Conservation (phyloP, 345 rosid genomes). For the Pseudoturritis turrita region DNA sequence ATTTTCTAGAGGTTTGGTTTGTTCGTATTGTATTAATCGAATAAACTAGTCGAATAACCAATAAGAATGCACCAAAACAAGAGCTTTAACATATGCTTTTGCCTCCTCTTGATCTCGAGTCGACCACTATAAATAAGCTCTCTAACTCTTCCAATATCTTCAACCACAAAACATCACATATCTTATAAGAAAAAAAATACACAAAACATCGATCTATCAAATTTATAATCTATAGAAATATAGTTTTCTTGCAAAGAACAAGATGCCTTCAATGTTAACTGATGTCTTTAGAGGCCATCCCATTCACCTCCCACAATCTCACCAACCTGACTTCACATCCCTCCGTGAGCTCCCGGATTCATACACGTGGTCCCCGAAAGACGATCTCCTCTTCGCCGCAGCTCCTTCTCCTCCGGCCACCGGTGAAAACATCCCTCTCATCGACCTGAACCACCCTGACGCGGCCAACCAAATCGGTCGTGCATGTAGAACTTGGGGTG, state of each 20-base stretch:
- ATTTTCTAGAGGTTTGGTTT: constrained; percentile 33
- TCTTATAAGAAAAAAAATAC: background rate
- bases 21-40: constrained; percentile 29
- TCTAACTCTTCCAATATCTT: constrained; percentile 10
- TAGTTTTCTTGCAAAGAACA: background rate
- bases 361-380: constrained; percentile 42
- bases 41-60: constrained; percentile 28
- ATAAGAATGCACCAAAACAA: constrained; percentile 16
- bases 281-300: constrained; percentile 51
- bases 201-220: background rate
- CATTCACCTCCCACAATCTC: constrained; percentile 42
- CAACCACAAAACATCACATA: constrained; percentile 17
- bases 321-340: constrained; percentile 56
- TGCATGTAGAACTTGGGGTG: constrained; percentile 78
- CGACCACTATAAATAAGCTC: constrained; percentile 31
- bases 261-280: constrained; percentile 41
- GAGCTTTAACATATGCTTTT: background rate
- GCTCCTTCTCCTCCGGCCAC: constrained; percentile 19
- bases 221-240: background rate
- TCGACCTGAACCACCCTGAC: constrained; percentile 49
- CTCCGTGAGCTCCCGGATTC: constrained; percentile 49
- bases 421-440: constrained; percentile 37
- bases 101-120: constrained; percentile 21
- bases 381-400: constrained; percentile 19
- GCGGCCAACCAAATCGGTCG: constrained; percentile 36